Base-by-base conservation (phyloP, 768 basidiomycete genomes). In the Boletellus ananas region DNA sequence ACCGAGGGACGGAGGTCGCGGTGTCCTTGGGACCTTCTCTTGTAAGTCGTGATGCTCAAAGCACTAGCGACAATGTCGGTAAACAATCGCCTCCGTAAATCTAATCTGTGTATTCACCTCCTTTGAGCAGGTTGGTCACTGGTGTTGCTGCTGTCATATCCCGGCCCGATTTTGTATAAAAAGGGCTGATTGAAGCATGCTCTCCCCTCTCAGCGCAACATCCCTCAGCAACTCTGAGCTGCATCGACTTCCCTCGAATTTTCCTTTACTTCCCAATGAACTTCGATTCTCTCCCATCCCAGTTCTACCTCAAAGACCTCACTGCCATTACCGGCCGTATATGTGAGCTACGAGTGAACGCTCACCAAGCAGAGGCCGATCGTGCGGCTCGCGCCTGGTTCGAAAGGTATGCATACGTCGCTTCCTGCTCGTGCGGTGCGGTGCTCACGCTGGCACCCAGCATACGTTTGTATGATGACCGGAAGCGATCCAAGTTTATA, bases 241-340 rank as follows among this genome's bases (percentile, higher is more conserved):
- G 53, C 61, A 61, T 43, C 39, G n/a, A 50, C 53, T 47, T 47
- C 44, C 49, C 42, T 50, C 49, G 16, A 39, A 39, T 34, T 43
- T 35, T 29, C 29, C 29, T 1, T 29, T 64, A 54, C 40, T 53
- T 52, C 58, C 16, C 41, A 44, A 71, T 72, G 69, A 59, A 54
- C 46, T 58, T 59, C 44, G 56, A 64, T 44, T 42, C 66, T 21
- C 68, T 72, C 37, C 70, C 70, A 2, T 50, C 68, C 4, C 66
- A 70, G 31, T 72, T 72, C 57, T 61, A 61, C 45, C 66, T 72
- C 17, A 58, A 62, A 46, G 70, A 72, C 52, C 64, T 72, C 25
- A 60, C 60, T 18, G 66, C 68, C 33, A 68, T 72, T 25, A 69
- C 71, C 25, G 63, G 66, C 21, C 66, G 64, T 40, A 67, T 67